Conservation (phyloP, 176 grass and related monocot species). For the Cocos nucifera region DNA sequence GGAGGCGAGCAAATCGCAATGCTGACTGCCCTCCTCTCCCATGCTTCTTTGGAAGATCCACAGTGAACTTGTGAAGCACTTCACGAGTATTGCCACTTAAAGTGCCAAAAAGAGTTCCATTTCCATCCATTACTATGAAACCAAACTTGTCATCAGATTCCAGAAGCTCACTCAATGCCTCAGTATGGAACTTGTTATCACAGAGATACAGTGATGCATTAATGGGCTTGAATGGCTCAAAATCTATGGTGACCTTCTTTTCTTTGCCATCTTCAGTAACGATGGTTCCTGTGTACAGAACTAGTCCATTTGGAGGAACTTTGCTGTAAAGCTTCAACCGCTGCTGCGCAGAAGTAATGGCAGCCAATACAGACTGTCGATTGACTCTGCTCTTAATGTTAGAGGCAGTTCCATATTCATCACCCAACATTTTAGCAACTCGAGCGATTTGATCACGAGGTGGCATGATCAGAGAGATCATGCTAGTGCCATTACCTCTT, state of each 20-base stretch:
- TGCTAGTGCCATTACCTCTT: constrained; percentile 36
- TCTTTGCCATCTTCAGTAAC: constrained; percentile 21
- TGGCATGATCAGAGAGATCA: constrained; percentile 35
- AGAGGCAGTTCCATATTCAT: constrained; percentile 38
- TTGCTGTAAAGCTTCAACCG: constrained; percentile 26
- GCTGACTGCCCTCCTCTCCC: constrained; percentile 34
- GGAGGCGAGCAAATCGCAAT: constrained; percentile 33
- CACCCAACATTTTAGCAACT: constrained; percentile 35
- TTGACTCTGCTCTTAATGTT: constrained; percentile 37
- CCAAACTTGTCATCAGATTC: constrained; percentile 47
- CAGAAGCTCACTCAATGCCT: constrained; percentile 28
- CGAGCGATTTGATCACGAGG: constrained; percentile 37
- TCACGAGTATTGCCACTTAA: constrained; percentile 32
- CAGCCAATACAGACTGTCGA: constrained; percentile 23
- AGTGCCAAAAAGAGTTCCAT: constrained; percentile 32
- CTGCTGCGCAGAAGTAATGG: constrained; percentile 31
- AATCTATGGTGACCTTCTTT: constrained; percentile 29
- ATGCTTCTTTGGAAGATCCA: constrained; percentile 43
- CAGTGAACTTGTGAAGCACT: constrained; percentile 31
- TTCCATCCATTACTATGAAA: constrained; percentile 35
- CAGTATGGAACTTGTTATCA: constrained; percentile 40
- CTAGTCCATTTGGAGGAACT: constrained; percentile 22
- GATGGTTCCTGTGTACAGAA: constrained; percentile 26
- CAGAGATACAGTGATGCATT: constrained; percentile 37
- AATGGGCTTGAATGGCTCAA: constrained; percentile 34